Evolutionary conservation across 306 rosid genomes (phyloP), one percentile per base, ranked within the genome.

Genomic region (Ceratonia siliqua): DNA sequence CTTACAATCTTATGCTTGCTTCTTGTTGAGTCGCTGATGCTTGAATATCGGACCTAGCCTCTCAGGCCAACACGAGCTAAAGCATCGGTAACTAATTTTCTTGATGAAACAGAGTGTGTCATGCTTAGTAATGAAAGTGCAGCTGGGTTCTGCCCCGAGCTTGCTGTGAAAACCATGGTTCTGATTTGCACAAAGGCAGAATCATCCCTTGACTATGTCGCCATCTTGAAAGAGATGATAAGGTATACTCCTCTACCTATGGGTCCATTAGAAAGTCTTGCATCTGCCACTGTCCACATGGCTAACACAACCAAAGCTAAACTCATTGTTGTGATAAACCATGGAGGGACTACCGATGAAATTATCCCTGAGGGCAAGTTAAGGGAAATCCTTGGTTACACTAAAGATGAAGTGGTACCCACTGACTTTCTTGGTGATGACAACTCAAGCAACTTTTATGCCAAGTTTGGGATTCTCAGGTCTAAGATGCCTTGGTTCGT

Each of bases 121-220:
- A 92, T 92, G 97, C 88, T 92, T 42, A 92, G 97, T 83, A 96
- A 96, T 25, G 97, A 92, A 78, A 92, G 96, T 0, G 97, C 97
- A 83, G 96, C 97, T 5, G 97, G 97, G 85, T 93, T 96, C 45
- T 92, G 89, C 79, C 97, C 97, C 41, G 97, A 88, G 27, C 90
- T 89, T 52, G 96, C 97, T 30, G 96, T 92, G 70, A 80, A 46
- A 35, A 92, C 97, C 17, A 92, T 92, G 97, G 97, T 96, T 58
- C 86, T 88, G 62, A 92, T 92, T 68, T 92, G 97, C 20, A 5
- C 86, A 7, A 96, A 92, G 85, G 96, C 97, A 39, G 97, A 92
- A 59, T 88, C 89, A 82, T 89, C 97, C 73, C 81, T 92, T 62
- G 70, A 92, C 75, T 88, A 89, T 72, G 96, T 96, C 46, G 91